Conservation (phyloP, 1,284 basidiomycete species). For the Grifola frondosa region DNA sequence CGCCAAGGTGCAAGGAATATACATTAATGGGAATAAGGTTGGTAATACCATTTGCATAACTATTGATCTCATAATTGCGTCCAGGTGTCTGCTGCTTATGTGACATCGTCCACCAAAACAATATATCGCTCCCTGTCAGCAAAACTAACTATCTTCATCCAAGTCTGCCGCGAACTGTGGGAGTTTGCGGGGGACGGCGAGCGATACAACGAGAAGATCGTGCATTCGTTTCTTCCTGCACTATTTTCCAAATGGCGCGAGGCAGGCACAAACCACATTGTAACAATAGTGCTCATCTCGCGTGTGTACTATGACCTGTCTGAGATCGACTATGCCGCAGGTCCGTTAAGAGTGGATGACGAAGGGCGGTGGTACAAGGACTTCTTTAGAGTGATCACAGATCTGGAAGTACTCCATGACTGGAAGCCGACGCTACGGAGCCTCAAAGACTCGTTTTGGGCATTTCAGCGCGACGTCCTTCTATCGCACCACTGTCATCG, state of each 20-base stretch:
- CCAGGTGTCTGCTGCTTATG: constrained; percentile 78
- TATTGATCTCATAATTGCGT: constrained; percentile 1
- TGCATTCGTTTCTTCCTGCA: constrained; percentile 88
- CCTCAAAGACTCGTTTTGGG: constrained; percentile 87
- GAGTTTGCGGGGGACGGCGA: constrained; percentile 97
- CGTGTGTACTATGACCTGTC: constrained; percentile 88
- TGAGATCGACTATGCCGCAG: constrained; percentile 77
- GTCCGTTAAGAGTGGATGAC: constrained; percentile 72
- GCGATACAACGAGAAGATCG: constrained; percentile 93
- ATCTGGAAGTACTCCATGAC: constrained; percentile 85
- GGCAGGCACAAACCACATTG: constrained; percentile 86
- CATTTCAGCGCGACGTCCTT: constrained; percentile 85
- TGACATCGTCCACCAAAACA: constrained; percentile 83
- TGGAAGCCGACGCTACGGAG: constrained; percentile 86
- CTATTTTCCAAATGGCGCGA: constrained; percentile 84
- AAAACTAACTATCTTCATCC: constrained; percentile 91
- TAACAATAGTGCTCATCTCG: constrained; percentile 93
- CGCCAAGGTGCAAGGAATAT: constrained; percentile 80
- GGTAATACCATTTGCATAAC: constrained; percentile 22
- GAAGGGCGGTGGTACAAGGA: constrained; percentile 89
- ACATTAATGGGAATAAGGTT: constrained; percentile 63
- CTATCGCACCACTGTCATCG: constrained; percentile 84
- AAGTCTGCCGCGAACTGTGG: constrained; percentile 95
- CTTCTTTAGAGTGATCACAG: constrained; percentile 93
- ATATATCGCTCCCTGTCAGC: constrained; percentile 92